Evolutionary conservation across 2,329 filamentous ascomycete genomes (phyloP).

Genomic region (Colletotrichum gloeosporioides): DNA sequence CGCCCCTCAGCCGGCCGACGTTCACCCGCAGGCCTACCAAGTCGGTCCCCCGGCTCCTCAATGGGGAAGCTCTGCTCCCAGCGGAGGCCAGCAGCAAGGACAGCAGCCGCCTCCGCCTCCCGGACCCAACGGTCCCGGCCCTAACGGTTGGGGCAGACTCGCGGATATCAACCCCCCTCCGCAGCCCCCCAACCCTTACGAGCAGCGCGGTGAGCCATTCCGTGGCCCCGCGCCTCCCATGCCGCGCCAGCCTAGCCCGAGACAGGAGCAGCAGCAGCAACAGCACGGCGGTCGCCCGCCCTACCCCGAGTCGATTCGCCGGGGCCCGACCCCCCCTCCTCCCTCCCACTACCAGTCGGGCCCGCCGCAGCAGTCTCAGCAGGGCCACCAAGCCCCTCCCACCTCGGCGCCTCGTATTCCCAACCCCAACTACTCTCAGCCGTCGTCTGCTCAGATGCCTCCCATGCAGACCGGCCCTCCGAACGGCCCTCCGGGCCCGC

Average conservation of each 20-base stretch:
- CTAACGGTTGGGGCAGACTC: constrained; percentile 67
- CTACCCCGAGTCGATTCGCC: constrained; percentile 42
- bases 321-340: constrained; percentile 60
- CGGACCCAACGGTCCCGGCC: constrained; percentile 62
- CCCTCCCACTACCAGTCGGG: constrained; percentile 52
- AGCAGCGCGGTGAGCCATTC: constrained; percentile 73
- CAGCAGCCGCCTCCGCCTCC: constrained; percentile 54
- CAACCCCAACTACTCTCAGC: constrained; percentile 64
- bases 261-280: constrained; percentile 69
- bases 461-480: constrained; percentile 38
- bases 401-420: constrained; percentile 57
- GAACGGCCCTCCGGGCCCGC: constrained; percentile 53
- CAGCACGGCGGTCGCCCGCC: constrained; percentile 21
- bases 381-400: constrained; percentile 44
- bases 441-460: constrained; percentile 43
- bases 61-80: constrained; percentile 82
- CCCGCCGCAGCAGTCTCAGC: constrained; percentile 56
- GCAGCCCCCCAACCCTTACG: constrained; percentile 82
- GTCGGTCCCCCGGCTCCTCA: constrained; percentile 85
- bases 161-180: constrained; percentile 80
- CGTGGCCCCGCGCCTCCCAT: constrained; percentile 71
- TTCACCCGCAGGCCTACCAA: constrained; percentile 94
- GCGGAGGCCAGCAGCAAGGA: constrained; percentile 41
- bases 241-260: constrained; percentile 77
- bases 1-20: constrained; percentile 91